Evolutionary conservation across 2,329 filamentous ascomycete genomes (phyloP).

Genomic region (Talaromyces sp.): DNA sequence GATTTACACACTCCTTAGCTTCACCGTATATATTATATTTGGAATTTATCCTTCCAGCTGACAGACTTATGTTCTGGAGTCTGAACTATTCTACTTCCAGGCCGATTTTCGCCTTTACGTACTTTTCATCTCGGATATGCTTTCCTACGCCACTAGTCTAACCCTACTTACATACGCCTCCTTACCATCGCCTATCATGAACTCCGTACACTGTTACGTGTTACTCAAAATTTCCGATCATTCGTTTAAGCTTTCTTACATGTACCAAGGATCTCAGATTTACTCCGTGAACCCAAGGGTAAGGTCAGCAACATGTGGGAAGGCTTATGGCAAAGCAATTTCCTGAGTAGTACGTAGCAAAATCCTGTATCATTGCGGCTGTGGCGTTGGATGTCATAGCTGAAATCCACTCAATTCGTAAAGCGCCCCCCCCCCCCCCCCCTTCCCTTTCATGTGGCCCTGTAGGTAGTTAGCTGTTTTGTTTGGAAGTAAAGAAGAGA

Average conservation of each 20-base stretch:
- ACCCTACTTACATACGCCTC: not conserved
- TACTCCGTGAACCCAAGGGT: not conserved
- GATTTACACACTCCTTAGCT: not conserved
- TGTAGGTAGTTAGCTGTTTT: not conserved
- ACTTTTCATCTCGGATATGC: not conserved
- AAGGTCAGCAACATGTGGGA: not conserved
- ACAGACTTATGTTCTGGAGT: not conserved
- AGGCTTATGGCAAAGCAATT: not conserved
- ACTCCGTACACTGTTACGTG: not conserved
- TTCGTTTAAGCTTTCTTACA: not conserved
- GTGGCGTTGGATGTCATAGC: constrained; percentile 18
- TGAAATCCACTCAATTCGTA: constrained; percentile 14
- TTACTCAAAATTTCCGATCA: not conserved
- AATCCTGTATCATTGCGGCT: constrained; percentile 13
- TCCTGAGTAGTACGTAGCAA: not conserved
- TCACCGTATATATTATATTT: not conserved
- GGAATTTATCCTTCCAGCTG: not conserved
- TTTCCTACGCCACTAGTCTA: constrained; percentile 4
- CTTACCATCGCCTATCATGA: not conserved
- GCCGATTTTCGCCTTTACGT: not conserved
- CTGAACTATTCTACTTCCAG: constrained; percentile 1
- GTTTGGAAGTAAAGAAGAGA: not conserved
- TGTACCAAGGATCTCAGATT: not conserved
- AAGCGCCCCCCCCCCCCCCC: constrained; percentile 4
- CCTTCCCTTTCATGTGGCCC: not conserved